Evolutionary conservation across 257 asterid genomes (phyloP).

Genomic region (Striga asiatica): DNA sequence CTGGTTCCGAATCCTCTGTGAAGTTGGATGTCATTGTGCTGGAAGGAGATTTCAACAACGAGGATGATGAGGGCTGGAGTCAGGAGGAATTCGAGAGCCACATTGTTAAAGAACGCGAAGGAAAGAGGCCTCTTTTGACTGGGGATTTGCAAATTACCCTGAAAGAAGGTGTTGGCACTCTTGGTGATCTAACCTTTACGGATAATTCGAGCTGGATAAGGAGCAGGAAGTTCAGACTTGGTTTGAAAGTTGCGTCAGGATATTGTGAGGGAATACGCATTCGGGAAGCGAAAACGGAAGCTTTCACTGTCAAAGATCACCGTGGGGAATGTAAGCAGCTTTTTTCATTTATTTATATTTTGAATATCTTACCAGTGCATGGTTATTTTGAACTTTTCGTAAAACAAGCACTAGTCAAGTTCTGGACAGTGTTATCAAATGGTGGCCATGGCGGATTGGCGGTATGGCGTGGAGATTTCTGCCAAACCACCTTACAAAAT

Average conservation of each 20-base stretch:
- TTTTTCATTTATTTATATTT: conserved; percentile 1
- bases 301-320: conserved; percentile 93
- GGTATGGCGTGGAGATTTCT: too few species aligned
- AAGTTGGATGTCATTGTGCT: conserved; percentile 83
- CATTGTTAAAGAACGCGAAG: conserved; percentile 90
- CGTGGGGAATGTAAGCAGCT: conserved; percentile 81
- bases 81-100: conserved; percentile 91
- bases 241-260: conserved; percentile 83
- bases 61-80: conserved; percentile 75
- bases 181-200: conserved; percentile 89
- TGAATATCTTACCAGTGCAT: too few species aligned
- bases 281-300: conserved; percentile 93
- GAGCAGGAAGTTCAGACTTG: conserved; percentile 94
- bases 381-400: too few species aligned
- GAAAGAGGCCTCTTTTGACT: conserved; percentile 82
- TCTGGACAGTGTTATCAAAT: too few species aligned
- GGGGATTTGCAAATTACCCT: conserved; percentile 86
- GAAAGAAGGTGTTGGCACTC: conserved; percentile 95
- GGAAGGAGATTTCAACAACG: conserved; percentile 93
- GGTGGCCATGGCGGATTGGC: too few species aligned
- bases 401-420: too few species aligned
- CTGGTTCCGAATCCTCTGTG: conserved; percentile 76
- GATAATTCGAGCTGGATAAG: conserved; percentile 98
- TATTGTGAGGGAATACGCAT: conserved; percentile 70
- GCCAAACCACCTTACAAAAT: too few species aligned